These are phyloP conservation scores for Meripilus lineatus DNA, from an alignment of 1,284 basidiomycete genomes.

Conservation along the genomic window DNA sequence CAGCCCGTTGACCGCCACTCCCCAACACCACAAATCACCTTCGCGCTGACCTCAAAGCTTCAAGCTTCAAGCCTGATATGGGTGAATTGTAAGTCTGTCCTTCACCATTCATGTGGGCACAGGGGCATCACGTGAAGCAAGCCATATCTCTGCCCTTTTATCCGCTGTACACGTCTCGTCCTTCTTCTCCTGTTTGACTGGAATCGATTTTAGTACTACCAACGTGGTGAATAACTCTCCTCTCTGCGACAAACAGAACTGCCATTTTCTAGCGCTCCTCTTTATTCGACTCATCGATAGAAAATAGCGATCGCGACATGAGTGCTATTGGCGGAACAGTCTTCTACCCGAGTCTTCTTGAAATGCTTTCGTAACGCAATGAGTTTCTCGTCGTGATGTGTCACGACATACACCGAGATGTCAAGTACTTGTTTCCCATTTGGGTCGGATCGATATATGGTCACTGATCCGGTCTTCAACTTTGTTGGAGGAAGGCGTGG, in stretches of 20 bases:
- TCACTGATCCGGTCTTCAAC: conserved; percentile 7
- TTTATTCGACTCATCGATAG: conserved; percentile 58
- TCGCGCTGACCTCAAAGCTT: too few relatives aligned
- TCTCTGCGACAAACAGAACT: conserved; percentile 32
- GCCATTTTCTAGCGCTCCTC: conserved; percentile 29
- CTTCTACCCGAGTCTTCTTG: conserved; percentile 36
- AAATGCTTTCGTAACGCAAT: conserved; percentile 44
- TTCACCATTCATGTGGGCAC: conserved; percentile 55
- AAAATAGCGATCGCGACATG: conserved; percentile 67
- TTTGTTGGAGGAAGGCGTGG: conserved; percentile 36
- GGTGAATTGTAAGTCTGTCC: too few relatives aligned
- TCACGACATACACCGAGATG: conserved; percentile 60
- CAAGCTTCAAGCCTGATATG: too few relatives aligned
- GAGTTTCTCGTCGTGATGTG: conserved; percentile 42
- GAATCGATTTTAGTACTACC: conserved; percentile 29
- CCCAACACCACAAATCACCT: background rate
- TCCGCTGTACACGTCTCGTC: conserved; percentile 39
- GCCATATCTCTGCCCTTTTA: conserved; percentile 53
- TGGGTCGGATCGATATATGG: conserved; percentile 30
- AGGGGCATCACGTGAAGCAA: conserved; percentile 56
- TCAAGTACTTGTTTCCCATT: conserved; percentile 61
- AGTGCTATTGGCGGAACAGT: conserved; percentile 57
- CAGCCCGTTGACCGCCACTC: too few relatives aligned
- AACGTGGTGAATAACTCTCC: conserved; percentile 26
- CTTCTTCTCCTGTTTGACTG: conserved; percentile 16